Conservation (phyloP, 75 land plant species). For the Azolla pinnata region DNA sequence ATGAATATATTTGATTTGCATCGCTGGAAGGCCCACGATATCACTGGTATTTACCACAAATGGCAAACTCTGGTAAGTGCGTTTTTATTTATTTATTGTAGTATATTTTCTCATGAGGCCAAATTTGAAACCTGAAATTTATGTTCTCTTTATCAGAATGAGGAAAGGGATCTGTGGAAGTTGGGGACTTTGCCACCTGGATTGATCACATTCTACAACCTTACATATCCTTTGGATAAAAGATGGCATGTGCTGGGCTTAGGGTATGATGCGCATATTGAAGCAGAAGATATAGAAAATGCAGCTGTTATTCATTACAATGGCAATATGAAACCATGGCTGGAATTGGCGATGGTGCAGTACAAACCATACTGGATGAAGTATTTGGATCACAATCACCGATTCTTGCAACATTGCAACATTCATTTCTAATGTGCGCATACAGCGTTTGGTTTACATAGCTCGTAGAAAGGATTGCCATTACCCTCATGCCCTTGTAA, state of each 20-base stretch:
- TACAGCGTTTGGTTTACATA: no score
- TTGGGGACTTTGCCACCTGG: conserved; percentile 44
- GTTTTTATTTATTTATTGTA: conserved; percentile 1
- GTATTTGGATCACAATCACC: conserved; percentile 31
- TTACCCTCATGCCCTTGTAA: no score
- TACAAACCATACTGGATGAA: conserved; percentile 48
- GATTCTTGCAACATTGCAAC: conserved; percentile 53
- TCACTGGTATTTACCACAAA: conserved; percentile 42
- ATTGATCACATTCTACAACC: conserved; percentile 54
- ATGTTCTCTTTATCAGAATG: conserved; percentile 28
- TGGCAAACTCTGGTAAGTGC: conserved; percentile 42
- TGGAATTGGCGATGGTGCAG: conserved; percentile 38
- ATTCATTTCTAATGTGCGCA: conserved; percentile 32
- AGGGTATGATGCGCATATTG: conserved; percentile 29
- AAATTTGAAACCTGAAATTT: not conserved
- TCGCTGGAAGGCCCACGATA: conserved; percentile 36
- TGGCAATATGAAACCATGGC: conserved; percentile 62
- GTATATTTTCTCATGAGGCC: conserved; percentile 2
- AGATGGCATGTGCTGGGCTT: conserved; percentile 51
- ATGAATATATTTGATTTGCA: conserved; percentile 64
- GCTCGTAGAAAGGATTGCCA: no score
- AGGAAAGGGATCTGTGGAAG: conserved; percentile 32
- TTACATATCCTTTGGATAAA: conserved; percentile 36
- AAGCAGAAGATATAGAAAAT: conserved; percentile 17
- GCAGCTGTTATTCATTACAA: conserved; percentile 52